phyloP scores from a whole-genome alignment of 768 basidiomycete species.

The Megacollybia marginata region DNA sequence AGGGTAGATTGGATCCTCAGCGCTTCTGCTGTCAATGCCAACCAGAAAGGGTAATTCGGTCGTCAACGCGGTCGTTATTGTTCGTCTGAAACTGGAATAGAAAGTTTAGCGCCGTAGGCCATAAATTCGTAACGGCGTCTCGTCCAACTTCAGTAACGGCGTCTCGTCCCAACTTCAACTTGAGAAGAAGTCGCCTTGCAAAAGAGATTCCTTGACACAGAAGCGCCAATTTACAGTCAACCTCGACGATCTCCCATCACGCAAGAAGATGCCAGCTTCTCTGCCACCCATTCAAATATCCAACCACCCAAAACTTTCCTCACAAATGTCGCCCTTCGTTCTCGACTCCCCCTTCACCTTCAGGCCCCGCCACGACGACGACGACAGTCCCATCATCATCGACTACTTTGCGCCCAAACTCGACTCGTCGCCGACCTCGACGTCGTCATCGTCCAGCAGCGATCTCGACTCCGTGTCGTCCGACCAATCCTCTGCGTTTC shows the following conservation, averaged over 20 bases:
- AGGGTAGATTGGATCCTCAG: too few species aligned
- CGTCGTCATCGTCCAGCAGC: slow-evolving; percentile 24
- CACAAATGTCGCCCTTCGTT: neutral
- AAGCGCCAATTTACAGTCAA: too few species aligned
- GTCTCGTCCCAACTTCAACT: too few species aligned
- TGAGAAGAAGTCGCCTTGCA: too few species aligned
- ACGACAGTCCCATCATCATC: slow-evolving; percentile 9
- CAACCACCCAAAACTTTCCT: neutral
- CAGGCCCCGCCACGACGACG: slow-evolving; percentile 12
- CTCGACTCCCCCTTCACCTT: slow-evolving; percentile 8
- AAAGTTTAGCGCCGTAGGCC: too few species aligned
- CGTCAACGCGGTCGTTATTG: too few species aligned
- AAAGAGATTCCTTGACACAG: too few species aligned
- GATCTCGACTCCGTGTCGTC: slow-evolving; percentile 14
- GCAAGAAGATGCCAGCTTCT: slow-evolving; percentile 12
- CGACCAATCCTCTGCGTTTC: slow-evolving; percentile 29
- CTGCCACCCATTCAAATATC: slow-evolving; percentile 11
- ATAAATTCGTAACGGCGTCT: too few species aligned
- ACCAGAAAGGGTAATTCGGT: too few species aligned
- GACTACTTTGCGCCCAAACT: slow-evolving; percentile 21
- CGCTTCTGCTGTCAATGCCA: too few species aligned
- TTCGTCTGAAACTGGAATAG: too few species aligned
- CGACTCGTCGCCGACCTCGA: slow-evolving; percentile 21
- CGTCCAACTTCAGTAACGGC: too few species aligned
- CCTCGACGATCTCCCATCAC: slow-evolving; percentile 26